Evolutionary conservation across 495 filamentous ascomycete species (phyloP), one percentile per base, ranked within the genome.

Genomic region (Xeromyces bisporus): DNA sequence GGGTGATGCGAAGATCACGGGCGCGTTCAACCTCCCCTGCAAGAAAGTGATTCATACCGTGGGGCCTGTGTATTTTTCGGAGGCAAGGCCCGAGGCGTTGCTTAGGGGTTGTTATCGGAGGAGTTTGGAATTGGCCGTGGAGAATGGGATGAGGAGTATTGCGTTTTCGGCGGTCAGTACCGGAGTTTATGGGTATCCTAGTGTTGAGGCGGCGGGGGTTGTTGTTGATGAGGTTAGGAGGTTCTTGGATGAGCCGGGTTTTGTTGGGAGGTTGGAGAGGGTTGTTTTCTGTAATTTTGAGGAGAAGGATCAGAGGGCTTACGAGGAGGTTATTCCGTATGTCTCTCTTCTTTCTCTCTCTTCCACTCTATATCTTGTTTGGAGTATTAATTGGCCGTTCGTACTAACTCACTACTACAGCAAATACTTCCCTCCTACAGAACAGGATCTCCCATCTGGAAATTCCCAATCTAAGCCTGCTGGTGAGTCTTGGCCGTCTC

Each of bases 111-210:
- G 84, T 54, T 97, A 97, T 48, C 59, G 61, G 8, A 69, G 55
- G n/a, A 75, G 73, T 38, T 50, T 96, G 34, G 57, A 84, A 44
- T 47, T 85, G 11, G 83, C 82, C 2, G 73, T 71, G 0, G 61
- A 74, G 23, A 60, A 75, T 33, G 56, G 59, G 0, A 64, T 76
- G 40, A 69, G 62, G 43, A 77, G 66, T 29, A 69, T 97, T 33
- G 89, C 83, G 0, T 96, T 97, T 43, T 66, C 69, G 15, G 75
- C 72, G 20, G 54, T 97, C 29, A 89, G 82, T 41, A 93, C 87
- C 7, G 89, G 89, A 1, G 47, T 92, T 0, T 96, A 92, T 48
- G 83, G 84, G 5, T 97, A 91, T 47, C 87, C 86, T 3, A 77
- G 70, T 43, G 35, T 43, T 2, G 61, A 73, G 18, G 89, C 87